phyloP scores from a whole-genome alignment of 2,329 filamentous ascomycete genomes.

The Claviceps quebecensis region DNA sequence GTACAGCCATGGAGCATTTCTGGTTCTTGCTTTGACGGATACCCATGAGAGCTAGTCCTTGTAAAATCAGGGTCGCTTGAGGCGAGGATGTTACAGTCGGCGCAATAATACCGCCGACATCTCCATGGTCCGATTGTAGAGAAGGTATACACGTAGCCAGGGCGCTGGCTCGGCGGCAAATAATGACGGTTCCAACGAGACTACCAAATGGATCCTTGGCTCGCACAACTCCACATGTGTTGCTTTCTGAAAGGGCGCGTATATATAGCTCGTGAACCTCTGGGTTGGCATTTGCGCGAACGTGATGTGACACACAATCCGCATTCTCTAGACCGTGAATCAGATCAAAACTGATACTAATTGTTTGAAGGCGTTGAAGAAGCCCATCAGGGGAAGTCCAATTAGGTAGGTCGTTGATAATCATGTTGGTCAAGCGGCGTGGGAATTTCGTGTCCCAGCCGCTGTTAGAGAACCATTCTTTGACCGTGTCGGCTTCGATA shows the following conservation, averaged over 20 bases:
- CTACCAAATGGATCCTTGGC: conserved; percentile 57
- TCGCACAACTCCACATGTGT: conserved; percentile 67
- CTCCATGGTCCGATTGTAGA: conserved; percentile 43
- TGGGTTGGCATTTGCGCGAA: conserved; percentile 58
- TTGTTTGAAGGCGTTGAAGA: conserved; percentile 55
- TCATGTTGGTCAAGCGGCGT: conserved; percentile 48
- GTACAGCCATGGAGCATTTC: conserved; percentile 55
- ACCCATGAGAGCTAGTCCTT: conserved; percentile 68
- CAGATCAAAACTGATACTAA: conserved; percentile 67
- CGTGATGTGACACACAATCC: conserved; percentile 59
- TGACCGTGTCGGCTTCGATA: conserved; percentile 30
- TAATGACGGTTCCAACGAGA: conserved; percentile 64
- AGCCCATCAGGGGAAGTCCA: conserved; percentile 71
- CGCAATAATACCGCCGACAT: conserved; percentile 63
- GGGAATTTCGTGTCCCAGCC: conserved; percentile 68
- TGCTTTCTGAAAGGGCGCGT: conserved; percentile 55
- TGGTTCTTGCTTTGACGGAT: conserved; percentile 71
- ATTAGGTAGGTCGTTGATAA: conserved; percentile 54
- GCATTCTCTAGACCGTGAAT: conserved; percentile 69
- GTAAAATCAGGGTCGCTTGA: conserved; percentile 54
- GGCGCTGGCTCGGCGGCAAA: conserved; percentile 57
- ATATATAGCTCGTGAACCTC: conserved; percentile 71
- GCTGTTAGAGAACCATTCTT: conserved; percentile 76
- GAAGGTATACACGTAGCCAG: conserved; percentile 58
- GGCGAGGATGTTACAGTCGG: conserved; percentile 59